Evolutionary conservation across 2,329 filamentous ascomycete species (phyloP).

Genomic region (Epichloe festucae): DNA sequence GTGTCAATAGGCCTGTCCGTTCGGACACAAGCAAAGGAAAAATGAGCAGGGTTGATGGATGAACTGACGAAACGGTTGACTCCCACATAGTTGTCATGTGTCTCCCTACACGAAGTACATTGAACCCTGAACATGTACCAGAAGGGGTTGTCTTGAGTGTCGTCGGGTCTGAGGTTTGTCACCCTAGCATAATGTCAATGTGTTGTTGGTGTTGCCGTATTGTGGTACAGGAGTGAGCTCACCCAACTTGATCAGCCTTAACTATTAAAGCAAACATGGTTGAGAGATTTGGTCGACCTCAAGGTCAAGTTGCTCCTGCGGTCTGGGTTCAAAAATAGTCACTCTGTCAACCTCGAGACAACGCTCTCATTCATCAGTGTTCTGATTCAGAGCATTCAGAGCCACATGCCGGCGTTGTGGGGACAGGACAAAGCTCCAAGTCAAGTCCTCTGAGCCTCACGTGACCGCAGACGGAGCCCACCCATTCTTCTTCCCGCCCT

Average conservation of each 20-base stretch:
- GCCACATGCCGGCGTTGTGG: no score
- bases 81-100: slow-evolving; percentile 72
- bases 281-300: not conserved
- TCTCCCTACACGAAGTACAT: slow-evolving; percentile 93
- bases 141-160: slow-evolving; percentile 72
- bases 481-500: no score
- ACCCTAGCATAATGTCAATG: slow-evolving; percentile 43
- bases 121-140: slow-evolving; percentile 97
- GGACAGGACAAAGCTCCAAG: no score
- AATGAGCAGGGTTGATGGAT: not conserved
- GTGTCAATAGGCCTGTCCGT: slow-evolving; percentile 6
- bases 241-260: slow-evolving; percentile 60
- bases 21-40: not conserved
- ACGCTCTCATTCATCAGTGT: no score
- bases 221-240: slow-evolving; percentile 14
- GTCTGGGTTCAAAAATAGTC: not conserved
- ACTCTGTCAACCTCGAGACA: no score
- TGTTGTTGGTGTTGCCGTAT: not conserved
- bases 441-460: not conserved
- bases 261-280: slow-evolving; percentile 53
- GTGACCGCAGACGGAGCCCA: not conserved
- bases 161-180: slow-evolving; percentile 74
- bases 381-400: no score
- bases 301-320: not conserved
- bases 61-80: slow-evolving; percentile 73